Base-by-base conservation (phyloP, 345 rosid species). In the Barbarea vulgaris region DNA sequence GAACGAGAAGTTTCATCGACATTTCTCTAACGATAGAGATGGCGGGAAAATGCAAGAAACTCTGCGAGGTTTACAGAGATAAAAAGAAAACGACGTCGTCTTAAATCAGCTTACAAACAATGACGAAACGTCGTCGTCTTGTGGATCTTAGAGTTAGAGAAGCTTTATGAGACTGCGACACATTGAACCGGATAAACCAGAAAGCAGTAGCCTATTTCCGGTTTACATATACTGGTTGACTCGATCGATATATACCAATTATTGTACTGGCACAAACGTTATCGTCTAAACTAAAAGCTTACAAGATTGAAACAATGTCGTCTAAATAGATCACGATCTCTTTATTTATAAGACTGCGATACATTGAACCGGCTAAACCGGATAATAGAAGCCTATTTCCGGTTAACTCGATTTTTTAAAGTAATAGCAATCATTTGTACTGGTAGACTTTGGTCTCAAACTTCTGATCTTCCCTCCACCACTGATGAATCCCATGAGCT, bases 401-500 rank as follows among this genome's bases (percentile, higher is more conserved):
- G 67, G 64, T 62, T 41, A 5, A 62, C 13, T 15, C 13, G 9
- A 19, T 42, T 69, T 41, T 57, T 13, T 27, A 75, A 15, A 48
- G 0, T 14, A 4, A 41, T 4, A 39, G 17, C 7, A 13, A 41
- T 41, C 73, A 90, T 46, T 70, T 73, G 77, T 89, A 93, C 63
- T 55, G 73, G 84, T 89, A 83, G 51, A 82, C 53, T 76, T 83
- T 80, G 60, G 88, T 83, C 59, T 88, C 81, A 69, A 93, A 63
- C 24, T 79, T 47, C 58, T 81, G 59, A 62, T 90, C 91, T 0
- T 88, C 87, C 46, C 80, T 69, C 98, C 96, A 95, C 99, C 98
- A 95, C 56, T 92, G 98, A 77, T 88, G 96, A 77, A 95, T 82
- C 48, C 98, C 96, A 74, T 95, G 99, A 9, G 98, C 98, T 69